Evolutionary conservation across 768 basidiomycete genomes (phyloP), one percentile per base, ranked within the genome.

Genomic region (Lactarius hatsudake): DNA sequence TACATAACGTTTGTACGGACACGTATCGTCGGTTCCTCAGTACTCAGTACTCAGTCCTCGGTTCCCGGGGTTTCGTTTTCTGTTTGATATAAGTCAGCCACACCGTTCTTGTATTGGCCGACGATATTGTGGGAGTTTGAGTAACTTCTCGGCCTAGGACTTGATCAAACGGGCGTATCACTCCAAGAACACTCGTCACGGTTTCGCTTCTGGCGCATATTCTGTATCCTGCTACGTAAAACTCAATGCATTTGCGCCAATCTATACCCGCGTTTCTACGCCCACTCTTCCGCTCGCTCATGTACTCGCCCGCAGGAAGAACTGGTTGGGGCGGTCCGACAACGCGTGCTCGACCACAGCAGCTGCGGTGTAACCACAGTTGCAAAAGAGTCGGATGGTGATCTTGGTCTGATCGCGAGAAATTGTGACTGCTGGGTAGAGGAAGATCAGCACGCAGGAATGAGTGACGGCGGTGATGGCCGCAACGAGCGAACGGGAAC

Each of bases 381-480:
- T 68, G 93, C 97, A 74, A 98, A 96, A 78, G 93, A 96, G 77
- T 81, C 98, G 5, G 95, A 99, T 36, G 96, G 94, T 0, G 96
- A 98, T 75, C 79, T 99, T 68, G 94, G 45, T 48, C 20, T n/a
- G 10, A 23, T 48, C 10, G 10, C n/a, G 10, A 10, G 45, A n/a
- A 23, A 18, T 13, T n/a, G 12, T 13, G 23, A 13, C 23, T 10
- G 10, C 12, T n/a, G 10, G 4, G 43, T 51, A 48, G 10, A 10
- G 48, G 48, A 51, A 10, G 9, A 45, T 8, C 43, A 45, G 20
- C 20, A 45, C n/a, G 45, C n/a, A n/a, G n/a, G 9, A 45, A 12
- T 7, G n/a, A 45, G 45, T 10, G 45, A n/a, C 45, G 20, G 20
- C 7, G 45, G n/a, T 12, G 45, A 48, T 48, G 45, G 45, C n/a